A percentile compares a stretch with the other conserved stretches of the same genome.
phyloP scores from a whole-genome alignment of 2,329 filamentous ascomycete genomes.

The Fusarium buxicola region DNA sequence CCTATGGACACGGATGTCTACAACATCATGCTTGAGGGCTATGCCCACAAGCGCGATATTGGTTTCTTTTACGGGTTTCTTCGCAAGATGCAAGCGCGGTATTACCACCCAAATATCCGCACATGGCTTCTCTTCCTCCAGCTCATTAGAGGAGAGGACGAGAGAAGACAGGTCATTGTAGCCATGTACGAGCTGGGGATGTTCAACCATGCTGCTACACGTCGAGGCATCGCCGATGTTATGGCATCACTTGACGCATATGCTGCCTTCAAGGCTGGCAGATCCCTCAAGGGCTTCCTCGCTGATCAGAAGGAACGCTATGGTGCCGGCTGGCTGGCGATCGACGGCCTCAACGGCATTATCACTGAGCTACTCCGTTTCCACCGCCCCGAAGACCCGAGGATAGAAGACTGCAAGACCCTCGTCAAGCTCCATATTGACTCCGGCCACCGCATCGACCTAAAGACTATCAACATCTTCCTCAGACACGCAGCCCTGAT shows the following conservation, averaged over 20 bases:
- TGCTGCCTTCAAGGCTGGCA: conserved; percentile 53
- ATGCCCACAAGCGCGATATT: conserved; percentile 54
- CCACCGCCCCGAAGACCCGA: conserved; percentile 42
- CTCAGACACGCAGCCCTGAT: conserved; percentile 48
- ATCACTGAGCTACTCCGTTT: conserved; percentile 58
- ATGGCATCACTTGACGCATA: conserved; percentile 60
- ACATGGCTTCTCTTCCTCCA: conserved; percentile 63
- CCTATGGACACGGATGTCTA: conserved; percentile 59
- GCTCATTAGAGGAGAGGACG: conserved; percentile 70
- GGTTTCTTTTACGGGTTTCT: conserved; percentile 56
- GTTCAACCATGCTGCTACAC: conserved; percentile 52
- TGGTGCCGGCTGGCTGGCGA: conserved; percentile 59
- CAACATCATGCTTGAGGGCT: conserved; percentile 60
- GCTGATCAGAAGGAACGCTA: conserved; percentile 56
- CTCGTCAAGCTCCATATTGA: conserved; percentile 44
- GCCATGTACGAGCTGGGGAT: conserved; percentile 60
- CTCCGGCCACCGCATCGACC: conserved; percentile 43
- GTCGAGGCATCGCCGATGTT: conserved; percentile 54
- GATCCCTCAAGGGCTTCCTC: conserved; percentile 53
- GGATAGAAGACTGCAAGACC: conserved; percentile 44
- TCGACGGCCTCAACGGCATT: conserved; percentile 52
- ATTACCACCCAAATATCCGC: conserved; percentile 55
- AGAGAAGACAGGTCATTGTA: conserved; percentile 58
- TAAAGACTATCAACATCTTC: conserved; percentile 54
- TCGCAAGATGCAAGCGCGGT: conserved; percentile 55